Evolutionary conservation across 805 yeast species (phyloP).

Genomic region (Barnettozyma salicaria): DNA sequence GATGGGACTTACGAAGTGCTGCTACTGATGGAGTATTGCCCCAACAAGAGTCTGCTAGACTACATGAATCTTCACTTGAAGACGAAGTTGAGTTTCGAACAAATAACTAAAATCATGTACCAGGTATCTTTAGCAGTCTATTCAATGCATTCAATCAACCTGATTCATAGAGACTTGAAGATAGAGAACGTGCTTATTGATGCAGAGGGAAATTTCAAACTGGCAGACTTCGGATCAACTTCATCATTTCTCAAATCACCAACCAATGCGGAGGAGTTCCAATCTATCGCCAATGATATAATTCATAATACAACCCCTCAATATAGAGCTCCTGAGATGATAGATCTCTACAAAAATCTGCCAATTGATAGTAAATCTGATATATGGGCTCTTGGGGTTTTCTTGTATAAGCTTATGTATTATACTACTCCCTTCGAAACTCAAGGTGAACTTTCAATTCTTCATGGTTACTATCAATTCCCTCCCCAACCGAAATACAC

Average conservation of each 20-base stretch:
- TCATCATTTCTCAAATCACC: conserved; percentile 70
- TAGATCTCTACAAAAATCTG: conserved; percentile 58
- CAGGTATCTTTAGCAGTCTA: conserved; percentile 77
- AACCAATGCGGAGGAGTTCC: conserved; percentile 64
- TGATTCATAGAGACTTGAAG: conserved; percentile 90
- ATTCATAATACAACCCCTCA: conserved; percentile 93
- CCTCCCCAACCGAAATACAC: conserved; percentile 67
- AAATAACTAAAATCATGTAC: conserved; percentile 75
- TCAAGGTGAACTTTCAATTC: conserved; percentile 55
- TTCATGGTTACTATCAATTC: conserved; percentile 77
- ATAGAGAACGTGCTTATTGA: conserved; percentile 90
- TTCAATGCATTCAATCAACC: conserved; percentile 68
- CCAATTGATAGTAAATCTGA: conserved; percentile 80
- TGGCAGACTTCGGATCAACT: conserved; percentile 93
- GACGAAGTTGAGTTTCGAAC: conserved; percentile 68
- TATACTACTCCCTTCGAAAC: conserved; percentile 79
- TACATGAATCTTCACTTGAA: conserved; percentile 83
- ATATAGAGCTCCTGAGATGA: conserved; percentile 82
- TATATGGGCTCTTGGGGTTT: conserved; percentile 81
- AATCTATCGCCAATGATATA: conserved; percentile 74
- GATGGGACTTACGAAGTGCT: conserved; percentile 72
- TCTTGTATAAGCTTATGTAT: conserved; percentile 70
- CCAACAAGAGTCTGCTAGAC: conserved; percentile 80
- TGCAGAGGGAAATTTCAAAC: conserved; percentile 58
- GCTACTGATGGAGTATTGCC: conserved; percentile 88